Base-by-base conservation (phyloP, 106 monocot species). In the Acorus gramineus region DNA sequence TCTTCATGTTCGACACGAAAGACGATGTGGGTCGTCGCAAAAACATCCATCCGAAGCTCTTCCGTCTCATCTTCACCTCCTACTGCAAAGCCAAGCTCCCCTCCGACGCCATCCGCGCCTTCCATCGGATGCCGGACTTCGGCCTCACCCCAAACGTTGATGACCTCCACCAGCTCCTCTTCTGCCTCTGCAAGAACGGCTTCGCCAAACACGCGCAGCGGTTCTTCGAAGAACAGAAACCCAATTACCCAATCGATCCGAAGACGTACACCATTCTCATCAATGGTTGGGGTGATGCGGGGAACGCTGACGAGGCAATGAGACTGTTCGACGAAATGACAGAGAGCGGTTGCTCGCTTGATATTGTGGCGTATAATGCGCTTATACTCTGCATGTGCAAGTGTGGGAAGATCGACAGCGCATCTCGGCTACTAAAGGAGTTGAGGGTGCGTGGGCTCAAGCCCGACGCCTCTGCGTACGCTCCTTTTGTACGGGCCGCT, bases 241-340 rank as follows among this genome's bases (percentile, higher is more conserved):
- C 68, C 7, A 70, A 55, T 3, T 81, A 91, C 46, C 8, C 44
- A 3, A 46, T 83, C 44, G 69, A 55, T 5, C 69, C 54, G n/a
- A 82, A 91, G 45, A 80, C 80, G 0, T 91, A 77, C 55, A 78
- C 64, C 12, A 78, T 95, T 49, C 57, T 95, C 48, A 90, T 95
- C 42, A 58, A 67, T 7, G 86, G 91, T 0, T 91, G 82, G 76
- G 77, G 68, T 4, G 55, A 51, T 3, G 52, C 44, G 0, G 57
- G 77, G 13, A 56, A 75, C 2, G 50, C 81, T 0, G 55, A 65
- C 10, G 52, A 71, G 8, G 91, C 91, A 0, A 10, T 61, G 6
- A 59, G 69, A 7, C 68, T 88, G 63, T 98, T 98, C 53, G 81
- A 83, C n/a, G 87, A 98, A 85, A 98, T 91, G 96, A 65, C 68